These are phyloP conservation scores for Pyrenula massariospora DNA, from an alignment of 495 filamentous ascomycete species.

Conservation along the genomic window DNA sequence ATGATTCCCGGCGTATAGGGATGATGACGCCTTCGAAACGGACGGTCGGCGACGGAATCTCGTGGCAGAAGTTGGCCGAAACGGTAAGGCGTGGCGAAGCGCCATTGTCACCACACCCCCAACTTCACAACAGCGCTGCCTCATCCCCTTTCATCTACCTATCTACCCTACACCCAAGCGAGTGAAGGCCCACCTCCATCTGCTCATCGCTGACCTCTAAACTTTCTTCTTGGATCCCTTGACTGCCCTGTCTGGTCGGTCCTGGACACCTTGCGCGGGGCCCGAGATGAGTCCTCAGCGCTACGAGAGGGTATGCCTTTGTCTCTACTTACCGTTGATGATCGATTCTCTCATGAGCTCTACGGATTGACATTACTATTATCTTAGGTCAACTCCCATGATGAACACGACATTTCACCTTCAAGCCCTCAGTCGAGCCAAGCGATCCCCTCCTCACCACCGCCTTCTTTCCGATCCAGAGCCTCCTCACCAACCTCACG, in stretches of 20 bases:
- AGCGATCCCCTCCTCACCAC: slow-evolving; percentile 68
- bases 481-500: slow-evolving; percentile 58
- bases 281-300: slow-evolving; percentile 66
- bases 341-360: slow-evolving; percentile 4
- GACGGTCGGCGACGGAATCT: no score
- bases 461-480: slow-evolving; percentile 86
- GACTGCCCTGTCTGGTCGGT: not conserved
- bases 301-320: slow-evolving; percentile 66
- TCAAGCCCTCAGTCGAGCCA: slow-evolving; percentile 23
- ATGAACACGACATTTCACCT: slow-evolving; percentile 36
- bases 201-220: slow-evolving; percentile 3
- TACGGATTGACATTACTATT: not conserved
- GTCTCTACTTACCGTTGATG: slow-evolving; percentile 3
- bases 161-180: not conserved
- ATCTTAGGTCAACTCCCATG: slow-evolving; percentile 39
- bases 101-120: not conserved
- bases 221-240: slow-evolving; percentile 1
- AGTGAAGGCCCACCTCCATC: not conserved
- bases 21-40: slow-evolving; percentile 1
- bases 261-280: slow-evolving; percentile 17
- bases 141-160: slow-evolving; percentile 1
- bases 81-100: not conserved
- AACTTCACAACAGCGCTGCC: slow-evolving; percentile 1
- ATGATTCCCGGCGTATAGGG: no score
- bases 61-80: not conserved